Base-by-base conservation (phyloP, 148 eudicot species). In the Spergularia marina region DNA sequence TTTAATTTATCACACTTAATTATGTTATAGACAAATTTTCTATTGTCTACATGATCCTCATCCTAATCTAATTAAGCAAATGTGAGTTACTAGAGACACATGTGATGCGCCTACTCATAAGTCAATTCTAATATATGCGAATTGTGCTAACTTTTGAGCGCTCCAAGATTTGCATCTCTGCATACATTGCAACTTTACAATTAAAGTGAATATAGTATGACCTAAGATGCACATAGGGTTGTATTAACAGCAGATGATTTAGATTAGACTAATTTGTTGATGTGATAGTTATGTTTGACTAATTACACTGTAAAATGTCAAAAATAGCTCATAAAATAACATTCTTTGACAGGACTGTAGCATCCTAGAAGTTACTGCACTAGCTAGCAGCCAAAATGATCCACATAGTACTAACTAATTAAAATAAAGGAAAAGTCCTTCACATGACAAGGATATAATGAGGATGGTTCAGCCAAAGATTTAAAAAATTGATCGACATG, bases 251-350 rank as follows among this genome's bases (percentile, higher is more conserved):
- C 47, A 47, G 15, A 44, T 64, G 30, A 63, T 41, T 41, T 41
- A 39, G 47, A 64, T 36, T 36, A 64, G 47, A 64, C 4, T 64
- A 64, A 64, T 39, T 39, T 12, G 68, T 12, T 64, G 51, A 64
- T 64, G 68, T 64, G 54, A 67, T 67, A 67, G 55, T 67, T 67
- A 67, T n/a, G 71, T 67, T 67, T 68, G 71, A 68, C 71, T 68
- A 47, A 20, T 54, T 6, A 44, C 49, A 68, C 25, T 49, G 36
- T 49, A 49, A 20, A 12, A 49, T 40, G 56, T 68, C 56, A 68
- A 49, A 47, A 68, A 17, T 44, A 68, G 15, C n/a, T 3, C 56
- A 68, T 49, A 68, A 18, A 68, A 12, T 68, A 68, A 68, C 56
- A 65, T 23, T 30, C n/a, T 39, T 25, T 30, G 12, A 44, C 41